Evolutionary conservation across 805 yeast species (phyloP).

Genomic region (Metschnikowia aberdeeniae): DNA sequence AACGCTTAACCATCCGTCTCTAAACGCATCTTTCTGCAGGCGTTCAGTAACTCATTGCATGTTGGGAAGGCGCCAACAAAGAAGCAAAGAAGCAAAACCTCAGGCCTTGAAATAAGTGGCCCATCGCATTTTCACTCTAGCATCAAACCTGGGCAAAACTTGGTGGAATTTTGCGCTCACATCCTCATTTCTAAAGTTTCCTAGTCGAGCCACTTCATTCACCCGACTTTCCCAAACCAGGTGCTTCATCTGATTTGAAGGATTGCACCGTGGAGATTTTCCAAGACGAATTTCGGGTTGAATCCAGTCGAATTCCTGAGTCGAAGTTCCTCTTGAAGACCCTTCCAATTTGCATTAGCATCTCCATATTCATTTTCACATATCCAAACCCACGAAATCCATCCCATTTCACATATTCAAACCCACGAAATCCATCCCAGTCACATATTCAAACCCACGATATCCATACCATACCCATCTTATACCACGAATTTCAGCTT

Average conservation of each 20-base stretch:
- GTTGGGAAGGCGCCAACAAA: not conserved
- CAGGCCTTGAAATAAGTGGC: not conserved
- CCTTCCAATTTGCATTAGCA: not conserved
- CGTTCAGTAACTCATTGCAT: not conserved
- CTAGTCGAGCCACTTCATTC: not conserved
- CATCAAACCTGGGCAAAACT: not conserved
- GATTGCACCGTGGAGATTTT: not conserved
- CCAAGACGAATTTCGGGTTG: not conserved
- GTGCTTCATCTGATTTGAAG: not conserved
- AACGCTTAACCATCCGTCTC: not conserved
- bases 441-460: not conserved
- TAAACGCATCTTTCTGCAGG: slow-evolving; percentile 3
- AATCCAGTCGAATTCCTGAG: not conserved
- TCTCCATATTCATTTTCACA: not conserved
- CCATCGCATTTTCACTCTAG: not conserved
- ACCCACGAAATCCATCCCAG: no score
- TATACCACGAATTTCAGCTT: not conserved
- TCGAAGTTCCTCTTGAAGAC: not conserved
- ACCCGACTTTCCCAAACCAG: not conserved
- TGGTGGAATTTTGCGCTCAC: not conserved
- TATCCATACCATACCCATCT: not conserved
- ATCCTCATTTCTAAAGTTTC: not conserved
- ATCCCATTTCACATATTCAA: not conserved
- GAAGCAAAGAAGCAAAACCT: not conserved
- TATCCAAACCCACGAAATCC: not conserved